phyloP scores from a whole-genome alignment of 1,284 basidiomycete species.

The Leccinum proximum region DNA sequence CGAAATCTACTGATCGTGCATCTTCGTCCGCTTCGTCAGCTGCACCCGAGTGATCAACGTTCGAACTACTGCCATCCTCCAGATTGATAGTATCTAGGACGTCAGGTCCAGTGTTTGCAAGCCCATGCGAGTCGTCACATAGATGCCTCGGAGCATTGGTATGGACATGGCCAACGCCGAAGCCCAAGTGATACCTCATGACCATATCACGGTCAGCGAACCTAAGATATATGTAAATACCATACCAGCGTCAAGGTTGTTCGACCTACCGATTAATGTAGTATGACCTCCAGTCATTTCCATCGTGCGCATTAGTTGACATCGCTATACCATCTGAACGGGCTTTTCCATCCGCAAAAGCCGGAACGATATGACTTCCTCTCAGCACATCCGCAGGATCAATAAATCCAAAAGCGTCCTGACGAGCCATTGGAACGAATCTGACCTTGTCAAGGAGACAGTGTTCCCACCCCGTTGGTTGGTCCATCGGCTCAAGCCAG shows the following conservation, averaged over 20 bases:
- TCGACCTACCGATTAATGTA: background rate
- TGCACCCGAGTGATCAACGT: background rate
- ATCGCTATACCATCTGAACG: background rate
- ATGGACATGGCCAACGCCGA: background rate
- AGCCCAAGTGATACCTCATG: too few relatives aligned
- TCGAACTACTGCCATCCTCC: background rate
- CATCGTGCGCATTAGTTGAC: background rate
- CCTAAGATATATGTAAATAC: background rate
- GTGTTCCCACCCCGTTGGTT: background rate
- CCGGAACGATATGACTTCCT: background rate
- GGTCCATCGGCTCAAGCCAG: background rate
- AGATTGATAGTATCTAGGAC: background rate
- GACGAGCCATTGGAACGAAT: background rate
- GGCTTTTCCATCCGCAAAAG: background rate
- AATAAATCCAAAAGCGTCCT: background rate
- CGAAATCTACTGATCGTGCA: background rate
- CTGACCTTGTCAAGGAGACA: background rate
- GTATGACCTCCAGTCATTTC: background rate
- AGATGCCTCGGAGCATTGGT: background rate
- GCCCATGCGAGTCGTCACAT: background rate
- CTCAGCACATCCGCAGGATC: background rate
- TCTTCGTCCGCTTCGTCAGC: background rate
- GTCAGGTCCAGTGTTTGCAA: background rate
- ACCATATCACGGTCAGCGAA: background rate
- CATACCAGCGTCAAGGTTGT: background rate